Evolutionary conservation across 2,329 filamentous ascomycete genomes (phyloP).

Genomic region (Alternaria longipes): DNA sequence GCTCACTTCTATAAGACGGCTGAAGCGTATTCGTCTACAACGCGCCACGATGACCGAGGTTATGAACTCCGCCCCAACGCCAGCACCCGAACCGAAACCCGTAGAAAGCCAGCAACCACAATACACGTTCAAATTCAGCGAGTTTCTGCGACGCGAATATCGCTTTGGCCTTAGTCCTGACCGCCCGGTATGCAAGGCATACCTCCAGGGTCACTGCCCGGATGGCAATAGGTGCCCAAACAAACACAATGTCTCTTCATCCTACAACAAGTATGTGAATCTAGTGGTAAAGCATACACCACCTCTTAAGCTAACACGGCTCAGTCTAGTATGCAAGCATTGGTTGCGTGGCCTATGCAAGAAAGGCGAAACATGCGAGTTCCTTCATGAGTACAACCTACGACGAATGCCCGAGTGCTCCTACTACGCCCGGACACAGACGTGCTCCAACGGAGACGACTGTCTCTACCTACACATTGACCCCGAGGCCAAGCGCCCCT

Average conservation of each 20-base stretch:
- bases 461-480: conserved; percentile 93
- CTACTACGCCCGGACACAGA: conserved; percentile 91
- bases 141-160: conserved; percentile 84
- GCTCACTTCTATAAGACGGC: neutral
- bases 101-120: conserved; percentile 40
- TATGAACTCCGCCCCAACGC: conserved; percentile 30
- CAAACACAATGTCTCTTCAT: conserved; percentile 71
- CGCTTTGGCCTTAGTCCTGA: conserved; percentile 79
- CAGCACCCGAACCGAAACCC: conserved; percentile 37
- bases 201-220: conserved; percentile 85
- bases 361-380: conserved; percentile 96
- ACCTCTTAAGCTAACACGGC: conserved; percentile 16
- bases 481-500: conserved; percentile 71
- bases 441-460: conserved; percentile 96
- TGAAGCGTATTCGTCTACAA: neutral
- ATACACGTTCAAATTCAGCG: conserved; percentile 83
- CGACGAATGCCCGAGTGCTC: conserved; percentile 99
- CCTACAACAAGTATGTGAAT: conserved; percentile 69
- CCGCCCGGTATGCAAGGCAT: conserved; percentile 82
- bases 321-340: conserved; percentile 91
- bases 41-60: conserved; percentile 40
- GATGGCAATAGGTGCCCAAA: conserved; percentile 85
- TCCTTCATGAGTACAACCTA: conserved; percentile 97
- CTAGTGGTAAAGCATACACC: neutral
- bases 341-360: conserved; percentile 98